Conservation (phyloP, 2,329 filamentous ascomycete genomes). For the Canariomyces notabilis region DNA sequence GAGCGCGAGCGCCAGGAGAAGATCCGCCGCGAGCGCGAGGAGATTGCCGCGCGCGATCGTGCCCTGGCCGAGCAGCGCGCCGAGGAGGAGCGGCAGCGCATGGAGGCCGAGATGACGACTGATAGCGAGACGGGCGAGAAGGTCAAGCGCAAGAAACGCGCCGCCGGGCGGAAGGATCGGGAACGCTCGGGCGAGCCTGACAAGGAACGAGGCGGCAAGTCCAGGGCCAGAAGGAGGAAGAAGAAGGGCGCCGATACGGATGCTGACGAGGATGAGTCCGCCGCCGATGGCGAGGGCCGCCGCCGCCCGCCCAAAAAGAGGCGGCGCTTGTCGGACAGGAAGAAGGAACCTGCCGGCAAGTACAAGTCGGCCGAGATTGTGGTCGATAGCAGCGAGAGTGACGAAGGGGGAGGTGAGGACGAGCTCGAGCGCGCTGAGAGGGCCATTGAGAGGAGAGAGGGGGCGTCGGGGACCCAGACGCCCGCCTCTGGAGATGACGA, state of each 20-base stretch:
- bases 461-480: not conserved
- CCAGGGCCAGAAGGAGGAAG: no score
- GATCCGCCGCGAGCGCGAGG: conserved; percentile 79
- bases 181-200: conserved; percentile 25
- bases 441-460: conserved; percentile 25
- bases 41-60: conserved; percentile 71
- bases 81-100: conserved; percentile 62
- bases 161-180: conserved; percentile 31
- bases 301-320: conserved; percentile 58
- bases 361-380: conserved; percentile 85
- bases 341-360: conserved; percentile 53
- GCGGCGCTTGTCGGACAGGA: conserved; percentile 48
- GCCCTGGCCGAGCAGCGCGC: conserved; percentile 64
- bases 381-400: conserved; percentile 53
- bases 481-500: conserved; percentile 31
- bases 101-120: conserved; percentile 74
- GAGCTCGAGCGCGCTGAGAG: conserved; percentile 31
- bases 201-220: conserved; percentile 32
- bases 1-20: conserved; percentile 72
- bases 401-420: conserved; percentile 35
- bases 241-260: conserved; percentile 47
- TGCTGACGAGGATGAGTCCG: conserved; percentile 30
- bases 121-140: conserved; percentile 79
- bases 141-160: conserved; percentile 71
- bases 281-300: conserved; percentile 42